Evolutionary conservation across 164 flowering plant genomes (phyloP).

Genomic region (Malania oleifera): DNA sequence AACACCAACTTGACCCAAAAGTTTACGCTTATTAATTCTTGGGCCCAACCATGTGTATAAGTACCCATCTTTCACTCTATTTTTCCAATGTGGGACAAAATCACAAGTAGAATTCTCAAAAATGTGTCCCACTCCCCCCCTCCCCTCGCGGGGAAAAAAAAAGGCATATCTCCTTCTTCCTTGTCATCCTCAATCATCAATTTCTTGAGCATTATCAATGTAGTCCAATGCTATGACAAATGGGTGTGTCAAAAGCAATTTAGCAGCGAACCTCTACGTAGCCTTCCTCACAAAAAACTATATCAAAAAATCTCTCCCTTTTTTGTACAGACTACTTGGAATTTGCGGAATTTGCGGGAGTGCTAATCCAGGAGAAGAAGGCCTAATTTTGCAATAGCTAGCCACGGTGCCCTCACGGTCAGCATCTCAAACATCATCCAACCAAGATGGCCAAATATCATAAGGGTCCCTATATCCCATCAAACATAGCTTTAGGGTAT

Average conservation of each 20-base stretch:
- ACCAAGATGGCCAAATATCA: slow-evolving; percentile 28
- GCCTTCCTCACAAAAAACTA: slow-evolving; percentile 19
- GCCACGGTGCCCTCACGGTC: slow-evolving; percentile 19
- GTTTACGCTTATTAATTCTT: too few species aligned
- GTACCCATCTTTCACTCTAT: too few species aligned
- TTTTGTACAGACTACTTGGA: slow-evolving; percentile 9
- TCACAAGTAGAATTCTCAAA: too few species aligned
- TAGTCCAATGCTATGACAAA: slow-evolving; percentile 15
- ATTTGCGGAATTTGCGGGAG: slow-evolving; percentile 11
- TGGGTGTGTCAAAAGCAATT: slow-evolving; percentile 22
- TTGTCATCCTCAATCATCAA: too few species aligned
- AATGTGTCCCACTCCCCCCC: too few species aligned
- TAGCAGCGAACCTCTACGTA: slow-evolving; percentile 14
- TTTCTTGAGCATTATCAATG: too few species aligned
- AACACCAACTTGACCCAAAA: too few species aligned
- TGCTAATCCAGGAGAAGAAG: slow-evolving; percentile 5
- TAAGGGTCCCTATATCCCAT: slow-evolving; percentile 12
- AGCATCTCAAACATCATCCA: slow-evolving; percentile 28
- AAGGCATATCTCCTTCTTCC: too few species aligned
- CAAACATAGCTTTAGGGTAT: slow-evolving; percentile 16
- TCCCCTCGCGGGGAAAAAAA: too few species aligned
- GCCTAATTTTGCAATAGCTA: background rate
- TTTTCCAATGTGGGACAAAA: too few species aligned
- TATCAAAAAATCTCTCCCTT: slow-evolving; percentile 19
- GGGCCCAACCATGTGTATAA: too few species aligned